Base-by-base conservation (phyloP, 2,329 filamentous ascomycete genomes). In the Arthroderma uncinatum region DNA sequence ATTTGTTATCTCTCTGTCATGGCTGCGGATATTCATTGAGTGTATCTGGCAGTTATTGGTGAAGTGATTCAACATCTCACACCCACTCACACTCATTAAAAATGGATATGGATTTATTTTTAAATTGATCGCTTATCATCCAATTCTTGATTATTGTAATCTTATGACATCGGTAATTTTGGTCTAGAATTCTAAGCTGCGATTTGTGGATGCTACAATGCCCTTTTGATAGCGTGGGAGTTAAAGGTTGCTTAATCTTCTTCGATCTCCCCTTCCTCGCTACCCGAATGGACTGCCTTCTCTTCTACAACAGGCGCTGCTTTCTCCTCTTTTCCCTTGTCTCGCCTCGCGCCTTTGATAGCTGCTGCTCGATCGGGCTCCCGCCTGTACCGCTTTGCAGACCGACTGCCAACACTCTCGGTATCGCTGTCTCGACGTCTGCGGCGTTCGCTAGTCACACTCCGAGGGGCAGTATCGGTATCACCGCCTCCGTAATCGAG, bases 181-280 rank as follows among this genome's bases (percentile, higher is more conserved):
- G 25, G 21, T 47, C 40, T 44, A 44, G 23, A 28, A 21, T 47
- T 47, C 40, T 47, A 47, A 47, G 23, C 39, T 21, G 23, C 23
- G 16, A n/a, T n/a, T n/a, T n/a, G n/a, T n/a, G n/a, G n/a, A n/a
- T n/a, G n/a, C n/a, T 34, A 12, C 6, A 34, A 12, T 12, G 33
- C 33, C 6, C 33, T 34, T 12, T 34, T 5, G 6, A 34, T 6
- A 12, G 33, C 33, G 12, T 34, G 12, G 12, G 6, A 34, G 12
- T 34, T 34, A 12, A 34, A 5, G 33, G 12, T 34, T 34, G 33
- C 30, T 53, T 66, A 77, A 60, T 77, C 76, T 77, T 97, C 91
- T 73, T 95, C 93, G 65, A 98, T 97, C 76, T 98, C 93, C 55
- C 93, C 93, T 73, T 98, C 93, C 74, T 98, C 93, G 67, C 91